Percentiles rank a stretch among this genome's conserved stretches.
phyloP scores from a whole-genome alignment of 176 grass and related monocot genomes.

The Lolium multiflorum region DNA sequence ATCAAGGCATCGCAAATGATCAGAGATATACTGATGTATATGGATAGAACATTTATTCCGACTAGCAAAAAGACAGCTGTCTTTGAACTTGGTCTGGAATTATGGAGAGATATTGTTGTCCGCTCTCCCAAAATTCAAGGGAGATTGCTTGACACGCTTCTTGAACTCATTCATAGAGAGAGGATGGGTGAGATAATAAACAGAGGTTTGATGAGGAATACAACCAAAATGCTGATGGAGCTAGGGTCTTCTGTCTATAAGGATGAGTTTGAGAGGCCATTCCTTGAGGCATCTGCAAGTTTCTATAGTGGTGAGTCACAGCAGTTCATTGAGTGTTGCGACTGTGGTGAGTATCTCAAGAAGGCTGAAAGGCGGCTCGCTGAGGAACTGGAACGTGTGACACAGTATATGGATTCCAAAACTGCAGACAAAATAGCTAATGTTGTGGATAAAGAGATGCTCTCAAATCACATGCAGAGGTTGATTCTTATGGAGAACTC shows the following conservation, averaged over 20 bases:
- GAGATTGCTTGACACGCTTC: conserved; percentile 42
- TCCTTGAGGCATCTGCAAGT: conserved; percentile 63
- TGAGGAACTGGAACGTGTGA: conserved; percentile 35
- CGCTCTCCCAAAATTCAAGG: conserved; percentile 22
- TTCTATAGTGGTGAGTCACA: conserved; percentile 70
- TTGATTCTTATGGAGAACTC: conserved; percentile 33
- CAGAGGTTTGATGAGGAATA: conserved; percentile 64
- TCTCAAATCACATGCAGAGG: conserved; percentile 32
- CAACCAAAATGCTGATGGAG: conserved; percentile 69
- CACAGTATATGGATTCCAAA: conserved; percentile 34
- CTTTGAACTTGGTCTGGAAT: conserved; percentile 21
- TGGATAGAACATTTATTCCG: conserved; percentile 26
- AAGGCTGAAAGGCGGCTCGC: conserved; percentile 62
- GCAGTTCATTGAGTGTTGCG: conserved; percentile 62
- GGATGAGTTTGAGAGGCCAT: conserved; percentile 70
- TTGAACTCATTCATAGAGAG: conserved; percentile 67
- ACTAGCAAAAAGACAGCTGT: conserved; percentile 18
- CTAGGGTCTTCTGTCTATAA: conserved; percentile 64
- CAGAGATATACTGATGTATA: conserved; percentile 26
- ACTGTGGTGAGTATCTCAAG: conserved; percentile 70
- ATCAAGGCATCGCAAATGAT: conserved; percentile 27
- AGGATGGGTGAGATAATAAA: conserved; percentile 69
- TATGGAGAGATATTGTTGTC: conserved; percentile 28
- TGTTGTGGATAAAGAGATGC: conserved; percentile 31
- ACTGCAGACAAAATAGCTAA: conserved; percentile 17